Evolutionary conservation across 192 early-diverging fungal species (phyloP), one percentile per base, ranked within the genome.

Genomic region (Coemansia javaensis): DNA sequence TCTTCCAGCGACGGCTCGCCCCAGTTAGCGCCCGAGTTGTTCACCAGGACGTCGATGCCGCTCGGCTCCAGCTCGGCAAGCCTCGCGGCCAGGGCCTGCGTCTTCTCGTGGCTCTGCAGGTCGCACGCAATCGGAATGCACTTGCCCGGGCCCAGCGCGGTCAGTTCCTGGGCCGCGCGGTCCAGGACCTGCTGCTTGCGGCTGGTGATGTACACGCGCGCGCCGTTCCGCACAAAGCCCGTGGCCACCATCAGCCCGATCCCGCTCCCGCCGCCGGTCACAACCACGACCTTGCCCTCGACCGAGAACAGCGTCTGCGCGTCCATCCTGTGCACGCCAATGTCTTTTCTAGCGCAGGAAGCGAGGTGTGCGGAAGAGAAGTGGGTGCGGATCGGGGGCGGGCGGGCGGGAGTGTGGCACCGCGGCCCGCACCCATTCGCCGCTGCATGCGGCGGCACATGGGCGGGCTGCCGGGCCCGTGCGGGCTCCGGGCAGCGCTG

Each of bases 141-240:
- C 17, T 69, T 50, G 15, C 91, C 93, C 14, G 85, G 81, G 3
- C 85, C 88, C 36, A 70, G 45, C 30, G 65, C 53, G 47, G 58
- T 87, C 46, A 96, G 76, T 44, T 87, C 84, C 6, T 53, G 44
- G 3, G 90, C 90, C 5, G 79, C 79, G 35, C 77, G 56, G 21
- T 83, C 80, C 33, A 80, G 78, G 1, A 77, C 81, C 7, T 63
- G 34, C 11, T 63, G 68, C 46, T 89, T 91, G 50, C 94, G 81
- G 23, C 85, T 86, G 28, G 87, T 83, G 56, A 97, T 93, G 63
- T 93, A 97, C 20, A 97, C 94, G 60, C 78, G 85, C 47, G 88
- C 90, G 12, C 93, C 93, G 78, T 88, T 90, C 49, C 79, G 82
- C 23, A 93, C 82, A 37, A 90, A 85, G 16, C 85, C 87, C 41